These are phyloP conservation scores for Ceratocystis colombiana DNA, from an alignment of 2,329 filamentous ascomycete species.

Conservation along the genomic window DNA sequence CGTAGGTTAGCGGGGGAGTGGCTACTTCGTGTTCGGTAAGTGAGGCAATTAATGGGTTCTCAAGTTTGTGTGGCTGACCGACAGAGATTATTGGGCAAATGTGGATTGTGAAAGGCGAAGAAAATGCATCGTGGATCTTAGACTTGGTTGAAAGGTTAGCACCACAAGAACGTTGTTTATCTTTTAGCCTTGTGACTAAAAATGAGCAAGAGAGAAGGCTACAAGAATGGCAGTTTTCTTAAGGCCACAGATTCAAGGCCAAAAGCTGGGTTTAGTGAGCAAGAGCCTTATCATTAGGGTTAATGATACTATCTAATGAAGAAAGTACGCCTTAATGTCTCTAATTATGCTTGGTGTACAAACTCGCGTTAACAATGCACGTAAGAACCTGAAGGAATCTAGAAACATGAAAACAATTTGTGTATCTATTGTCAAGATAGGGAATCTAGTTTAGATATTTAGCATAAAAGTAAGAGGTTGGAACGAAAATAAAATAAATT, in stretches of 20 bases:
- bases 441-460: background rate
- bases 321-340: no score
- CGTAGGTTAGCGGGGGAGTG: background rate
- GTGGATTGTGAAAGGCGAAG: background rate
- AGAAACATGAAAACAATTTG: background rate
- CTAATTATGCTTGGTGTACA: no score
- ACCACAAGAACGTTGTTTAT: background rate
- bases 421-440: background rate
- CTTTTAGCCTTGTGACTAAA: background rate
- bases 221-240: background rate
- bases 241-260: background rate
- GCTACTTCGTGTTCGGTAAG: background rate
- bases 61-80: background rate
- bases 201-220: background rate
- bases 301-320: background rate
- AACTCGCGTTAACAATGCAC: no score
- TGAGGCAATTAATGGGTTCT: slow-evolving; percentile 9
- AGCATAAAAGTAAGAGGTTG: background rate
- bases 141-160: background rate
- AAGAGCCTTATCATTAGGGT: background rate
- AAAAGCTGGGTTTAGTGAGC: background rate
- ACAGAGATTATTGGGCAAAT: background rate
- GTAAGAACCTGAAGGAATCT: no score
- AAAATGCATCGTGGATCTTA: slow-evolving; percentile 1
- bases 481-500: background rate